Conservation (phyloP, 2,329 filamentous ascomycete species). For the Colletotrichum sp. region DNA sequence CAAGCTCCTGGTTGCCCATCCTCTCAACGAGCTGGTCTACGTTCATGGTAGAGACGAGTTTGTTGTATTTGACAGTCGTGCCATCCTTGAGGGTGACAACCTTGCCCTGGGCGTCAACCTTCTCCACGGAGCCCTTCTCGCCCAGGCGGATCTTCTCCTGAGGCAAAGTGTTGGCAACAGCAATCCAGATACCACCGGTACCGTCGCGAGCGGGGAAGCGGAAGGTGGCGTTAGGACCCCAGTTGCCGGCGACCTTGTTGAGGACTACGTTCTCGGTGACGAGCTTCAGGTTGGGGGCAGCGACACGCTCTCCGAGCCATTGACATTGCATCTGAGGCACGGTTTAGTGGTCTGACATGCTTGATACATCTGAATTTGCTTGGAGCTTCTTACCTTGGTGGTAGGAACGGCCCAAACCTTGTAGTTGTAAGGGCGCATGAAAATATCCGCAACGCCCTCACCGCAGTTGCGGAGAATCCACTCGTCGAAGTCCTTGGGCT, state of each 20-base stretch:
- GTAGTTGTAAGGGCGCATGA: slow-evolving; percentile 99
- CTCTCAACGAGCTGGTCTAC: slow-evolving; percentile 86
- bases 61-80: slow-evolving; percentile 87
- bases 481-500: slow-evolving; percentile 97
- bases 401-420: slow-evolving; percentile 99
- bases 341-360: not conserved
- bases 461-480: slow-evolving; percentile 96
- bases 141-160: slow-evolving; percentile 92
- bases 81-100: slow-evolving; percentile 82
- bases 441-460: slow-evolving; percentile 86
- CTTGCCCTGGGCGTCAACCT: slow-evolving; percentile 87
- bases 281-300: slow-evolving; percentile 92
- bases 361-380: not conserved
- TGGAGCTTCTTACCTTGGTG: slow-evolving; percentile 72
- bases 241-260: slow-evolving; percentile 94
- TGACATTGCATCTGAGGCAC: slow-evolving; percentile 87
- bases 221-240: slow-evolving; percentile 98
- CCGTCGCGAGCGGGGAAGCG: slow-evolving; percentile 95
- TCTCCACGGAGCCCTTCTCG: slow-evolving; percentile 80
- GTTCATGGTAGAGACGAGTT: slow-evolving; percentile 95
- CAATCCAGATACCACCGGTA: slow-evolving; percentile 99
- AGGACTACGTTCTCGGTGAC: slow-evolving; percentile 95
- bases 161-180: slow-evolving; percentile 90
- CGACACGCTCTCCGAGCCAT: slow-evolving; percentile 98
- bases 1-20: slow-evolving; percentile 87